These are phyloP conservation scores for Ettlia oleoabundans DNA, from an alignment of 139 green algal species.

Conservation along the genomic window DNA sequence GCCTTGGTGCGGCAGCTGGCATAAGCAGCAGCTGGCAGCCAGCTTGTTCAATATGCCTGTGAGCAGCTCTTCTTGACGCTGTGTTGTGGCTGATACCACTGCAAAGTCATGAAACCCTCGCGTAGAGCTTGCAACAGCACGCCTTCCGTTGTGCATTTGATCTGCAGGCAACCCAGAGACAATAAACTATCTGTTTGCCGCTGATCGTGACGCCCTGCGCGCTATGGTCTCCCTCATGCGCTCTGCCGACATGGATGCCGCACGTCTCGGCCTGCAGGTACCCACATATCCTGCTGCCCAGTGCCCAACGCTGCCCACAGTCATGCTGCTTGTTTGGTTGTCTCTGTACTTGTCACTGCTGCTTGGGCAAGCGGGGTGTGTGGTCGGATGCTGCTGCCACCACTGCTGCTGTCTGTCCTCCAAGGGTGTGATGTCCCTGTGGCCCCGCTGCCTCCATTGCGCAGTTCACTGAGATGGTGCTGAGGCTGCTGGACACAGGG, in stretches of 20 bases:
- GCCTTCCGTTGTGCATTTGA: not conserved
- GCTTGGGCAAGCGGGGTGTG: not conserved
- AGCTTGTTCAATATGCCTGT: no score
- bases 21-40: no score
- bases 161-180: slow-evolving; percentile 20
- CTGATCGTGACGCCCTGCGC: slow-evolving; percentile 31
- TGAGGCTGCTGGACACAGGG: slow-evolving; percentile 47
- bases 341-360: not conserved
- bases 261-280: slow-evolving; percentile 46
- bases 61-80: no score
- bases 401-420: not conserved
- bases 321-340: no score
- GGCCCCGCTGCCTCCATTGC: not conserved
- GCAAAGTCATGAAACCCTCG: no score
- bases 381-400: not conserved
- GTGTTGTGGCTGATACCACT: no score
- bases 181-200: slow-evolving; percentile 48
- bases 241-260: slow-evolving; percentile 53
- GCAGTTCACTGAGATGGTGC: slow-evolving; percentile 55
- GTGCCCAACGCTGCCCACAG: no score
- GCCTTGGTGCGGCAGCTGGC: no score
- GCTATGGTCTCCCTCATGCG: slow-evolving; percentile 49
- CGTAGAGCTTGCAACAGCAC: not conserved
- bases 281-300: not conserved
- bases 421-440: no score